A percentile compares a stretch with the other conserved stretches of the same genome.
phyloP scores from a whole-genome alignment of 2,329 filamentous ascomycete species.

The Coniella vitis region DNA sequence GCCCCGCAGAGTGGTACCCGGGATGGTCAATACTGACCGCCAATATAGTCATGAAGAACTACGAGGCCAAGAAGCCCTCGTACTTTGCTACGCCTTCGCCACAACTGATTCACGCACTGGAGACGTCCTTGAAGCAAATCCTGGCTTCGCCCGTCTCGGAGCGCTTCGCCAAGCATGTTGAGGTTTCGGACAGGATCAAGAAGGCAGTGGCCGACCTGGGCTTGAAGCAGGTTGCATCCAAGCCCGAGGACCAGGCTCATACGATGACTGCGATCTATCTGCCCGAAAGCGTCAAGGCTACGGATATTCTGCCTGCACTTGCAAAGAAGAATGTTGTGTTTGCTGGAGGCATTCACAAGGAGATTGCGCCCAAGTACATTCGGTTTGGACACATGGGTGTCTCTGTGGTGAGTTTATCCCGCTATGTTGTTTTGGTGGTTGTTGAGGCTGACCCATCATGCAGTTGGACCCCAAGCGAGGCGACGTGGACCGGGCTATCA shows the following conservation, averaged over 20 bases:
- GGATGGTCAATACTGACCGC: conserved; percentile 11
- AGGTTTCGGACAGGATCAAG: conserved; percentile 80
- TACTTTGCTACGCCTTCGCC: conserved; percentile 97
- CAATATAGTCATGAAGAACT: conserved; percentile 85
- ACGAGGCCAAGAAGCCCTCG: conserved; percentile 93
- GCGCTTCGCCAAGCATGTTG: conserved; percentile 75
- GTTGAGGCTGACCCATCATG: conserved; percentile 1
- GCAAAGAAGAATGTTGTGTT: conserved; percentile 86
- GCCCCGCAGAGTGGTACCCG: not conserved
- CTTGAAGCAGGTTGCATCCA: conserved; percentile 76
- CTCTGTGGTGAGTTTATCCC: conserved; percentile 57
- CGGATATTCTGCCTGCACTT: conserved; percentile 79
- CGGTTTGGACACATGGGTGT: conserved; percentile 98
- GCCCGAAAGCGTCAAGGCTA: conserved; percentile 72
- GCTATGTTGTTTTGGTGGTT: not conserved
- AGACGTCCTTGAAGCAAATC: conserved; percentile 84
- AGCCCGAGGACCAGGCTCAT: conserved; percentile 87
- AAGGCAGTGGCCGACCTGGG: conserved; percentile 72
- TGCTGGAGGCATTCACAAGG: conserved; percentile 91
- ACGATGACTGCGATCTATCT: conserved; percentile 98
- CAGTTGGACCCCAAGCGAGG: conserved; percentile 67
- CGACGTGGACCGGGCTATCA: conserved; percentile 79
- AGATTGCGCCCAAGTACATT: conserved; percentile 88
- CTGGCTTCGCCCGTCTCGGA: conserved; percentile 72
- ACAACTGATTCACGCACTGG: conserved; percentile 85